These are phyloP conservation scores for Ogataea paraovalis DNA, from an alignment of 805 yeast species.

Conservation along the genomic window DNA sequence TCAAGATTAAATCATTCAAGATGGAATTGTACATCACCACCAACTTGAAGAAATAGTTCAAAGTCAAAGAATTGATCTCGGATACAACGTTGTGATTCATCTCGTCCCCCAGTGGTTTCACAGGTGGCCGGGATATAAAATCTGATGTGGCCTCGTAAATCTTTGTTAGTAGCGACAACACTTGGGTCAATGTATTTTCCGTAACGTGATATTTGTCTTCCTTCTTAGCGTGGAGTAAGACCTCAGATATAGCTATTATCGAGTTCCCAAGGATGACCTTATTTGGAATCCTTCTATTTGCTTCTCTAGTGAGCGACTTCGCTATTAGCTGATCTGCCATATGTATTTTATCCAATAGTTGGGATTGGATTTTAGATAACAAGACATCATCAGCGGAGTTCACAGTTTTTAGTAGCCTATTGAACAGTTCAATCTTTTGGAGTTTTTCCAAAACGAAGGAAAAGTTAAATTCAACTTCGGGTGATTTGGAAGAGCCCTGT, in stretches of 20 bases:
- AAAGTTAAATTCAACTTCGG: constrained; percentile 1
- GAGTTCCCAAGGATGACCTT: constrained; percentile 60
- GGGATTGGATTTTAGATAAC: not conserved
- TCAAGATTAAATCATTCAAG: constrained; percentile 59
- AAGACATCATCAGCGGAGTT: not conserved
- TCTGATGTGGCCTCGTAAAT: constrained; percentile 53
- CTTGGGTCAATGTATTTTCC: constrained; percentile 52
- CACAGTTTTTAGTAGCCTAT: not conserved
- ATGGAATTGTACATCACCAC: constrained; percentile 60
- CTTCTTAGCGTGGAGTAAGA: constrained; percentile 55
- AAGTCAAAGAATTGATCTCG: constrained; percentile 58
- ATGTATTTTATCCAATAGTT: not conserved
- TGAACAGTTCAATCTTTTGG: not conserved
- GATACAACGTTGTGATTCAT: constrained; percentile 42
- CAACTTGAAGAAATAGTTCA: constrained; percentile 60
- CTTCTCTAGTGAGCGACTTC: constrained; percentile 44
- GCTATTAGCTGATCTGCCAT: constrained; percentile 35
- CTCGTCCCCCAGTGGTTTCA: constrained; percentile 7
- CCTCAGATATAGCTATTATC: constrained; percentile 54
- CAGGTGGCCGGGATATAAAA: constrained; percentile 38
- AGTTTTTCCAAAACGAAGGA: not conserved
- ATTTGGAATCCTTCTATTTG: constrained; percentile 57
- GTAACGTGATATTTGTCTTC: constrained; percentile 60
- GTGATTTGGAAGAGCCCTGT: not conserved
- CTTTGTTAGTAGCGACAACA: constrained; percentile 54